These are phyloP conservation scores for Golubevia sp. DNA, from an alignment of 1,284 basidiomycete species.

Conservation along the genomic window DNA sequence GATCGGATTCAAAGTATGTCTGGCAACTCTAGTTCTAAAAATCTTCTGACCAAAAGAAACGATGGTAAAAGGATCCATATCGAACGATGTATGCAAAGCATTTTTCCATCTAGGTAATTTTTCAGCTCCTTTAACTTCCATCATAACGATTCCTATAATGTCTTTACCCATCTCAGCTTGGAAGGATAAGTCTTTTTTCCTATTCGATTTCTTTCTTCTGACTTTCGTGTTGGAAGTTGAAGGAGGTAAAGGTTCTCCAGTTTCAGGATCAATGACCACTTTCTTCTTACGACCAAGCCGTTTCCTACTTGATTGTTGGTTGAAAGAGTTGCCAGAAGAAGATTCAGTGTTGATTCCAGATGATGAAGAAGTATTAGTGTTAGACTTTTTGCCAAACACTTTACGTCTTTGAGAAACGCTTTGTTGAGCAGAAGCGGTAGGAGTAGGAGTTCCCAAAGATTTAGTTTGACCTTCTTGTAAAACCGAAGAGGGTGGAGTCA, in stretches of 20 bases:
- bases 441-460: too few species aligned
- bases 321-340: neutral
- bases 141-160: conserved; percentile 89
- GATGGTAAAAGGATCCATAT: conserved; percentile 53
- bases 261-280: neutral
- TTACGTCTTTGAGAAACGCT: neutral
- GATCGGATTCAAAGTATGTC: conserved; percentile 51
- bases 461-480: conserved; percentile 8
- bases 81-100: conserved; percentile 34
- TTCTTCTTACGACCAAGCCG: neutral
- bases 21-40: conserved; percentile 51
- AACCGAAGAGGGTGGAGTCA: conserved; percentile 9
- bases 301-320: neutral
- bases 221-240: neutral
- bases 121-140: conserved; percentile 73
- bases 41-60: conserved; percentile 52
- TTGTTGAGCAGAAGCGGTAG: conserved; percentile 1
- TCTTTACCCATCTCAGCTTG: conserved; percentile 70
- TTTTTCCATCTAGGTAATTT: conserved; percentile 87
- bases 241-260: neutral
- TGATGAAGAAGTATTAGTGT: neutral
- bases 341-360: neutral
- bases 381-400: neutral
- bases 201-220: conserved; percentile 1
- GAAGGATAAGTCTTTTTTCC: conserved; percentile 63